Percentiles rank a stretch among this genome's conserved stretches.
phyloP scores from a whole-genome alignment of 371 early-diverging fungal species.

The Blakeslea trispora region DNA sequence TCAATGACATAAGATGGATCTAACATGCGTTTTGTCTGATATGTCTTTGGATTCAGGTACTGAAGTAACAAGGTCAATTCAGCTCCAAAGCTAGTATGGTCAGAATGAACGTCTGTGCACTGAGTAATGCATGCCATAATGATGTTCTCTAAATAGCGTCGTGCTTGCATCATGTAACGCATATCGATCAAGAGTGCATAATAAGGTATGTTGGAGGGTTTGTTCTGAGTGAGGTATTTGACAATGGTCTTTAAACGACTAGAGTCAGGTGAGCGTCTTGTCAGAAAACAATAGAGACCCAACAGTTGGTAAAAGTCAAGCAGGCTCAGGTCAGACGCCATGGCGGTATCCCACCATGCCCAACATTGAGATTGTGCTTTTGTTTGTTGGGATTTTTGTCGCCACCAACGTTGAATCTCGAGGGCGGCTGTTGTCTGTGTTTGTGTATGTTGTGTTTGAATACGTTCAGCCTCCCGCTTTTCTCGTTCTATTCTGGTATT shows the following conservation, averaged over 20 bases:
- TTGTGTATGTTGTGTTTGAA: constrained; percentile 14
- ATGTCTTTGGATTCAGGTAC: constrained; percentile 54
- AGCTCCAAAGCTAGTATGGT: constrained; percentile 40
- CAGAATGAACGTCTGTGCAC: constrained; percentile 14
- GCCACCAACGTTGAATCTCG: constrained; percentile 41
- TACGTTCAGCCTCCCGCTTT: constrained; percentile 39
- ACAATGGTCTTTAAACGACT: constrained; percentile 18
- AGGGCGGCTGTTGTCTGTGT: constrained; percentile 25
- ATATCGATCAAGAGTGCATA: constrained; percentile 35
- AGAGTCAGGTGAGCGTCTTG: neutral
- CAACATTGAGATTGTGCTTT: constrained; percentile 19
- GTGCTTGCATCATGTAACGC: constrained; percentile 25
- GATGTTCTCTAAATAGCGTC: constrained; percentile 22
- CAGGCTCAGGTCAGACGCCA: constrained; percentile 9
- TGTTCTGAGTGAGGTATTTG: constrained; percentile 22
- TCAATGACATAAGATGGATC: constrained; percentile 22
- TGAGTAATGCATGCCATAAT: constrained; percentile 31
- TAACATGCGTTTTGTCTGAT: constrained; percentile 24
- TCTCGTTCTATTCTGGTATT: constrained; percentile 37
- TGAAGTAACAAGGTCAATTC: constrained; percentile 54
- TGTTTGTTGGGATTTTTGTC: constrained; percentile 8
- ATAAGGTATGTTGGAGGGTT: constrained; percentile 21
- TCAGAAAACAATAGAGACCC: constrained; percentile 31
- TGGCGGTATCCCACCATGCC: constrained; percentile 29
- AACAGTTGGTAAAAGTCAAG: constrained; percentile 23